Conservation (phyloP, 208 protist genomes). For the Porcisia hertigi region DNA sequence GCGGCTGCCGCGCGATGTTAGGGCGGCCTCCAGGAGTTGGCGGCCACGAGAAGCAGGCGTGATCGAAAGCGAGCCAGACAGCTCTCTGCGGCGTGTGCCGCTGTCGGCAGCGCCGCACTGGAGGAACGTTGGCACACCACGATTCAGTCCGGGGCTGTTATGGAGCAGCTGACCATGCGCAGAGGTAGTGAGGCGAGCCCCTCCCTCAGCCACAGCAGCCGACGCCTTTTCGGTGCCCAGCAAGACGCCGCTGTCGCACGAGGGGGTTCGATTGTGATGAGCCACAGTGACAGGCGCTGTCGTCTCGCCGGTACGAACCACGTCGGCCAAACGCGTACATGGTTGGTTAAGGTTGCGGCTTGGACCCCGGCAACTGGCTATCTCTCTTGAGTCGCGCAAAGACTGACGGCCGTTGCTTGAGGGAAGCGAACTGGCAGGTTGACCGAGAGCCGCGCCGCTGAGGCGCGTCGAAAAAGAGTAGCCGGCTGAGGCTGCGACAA, state of each 20-base stretch:
- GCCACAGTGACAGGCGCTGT: neutral
- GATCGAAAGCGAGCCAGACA: neutral
- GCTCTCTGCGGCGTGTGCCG: neutral
- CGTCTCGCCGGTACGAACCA: neutral
- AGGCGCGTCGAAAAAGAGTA: constrained; percentile 20
- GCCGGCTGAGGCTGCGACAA: neutral
- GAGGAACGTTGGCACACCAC: constrained; percentile 19
- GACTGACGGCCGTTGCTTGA: constrained; percentile 24
- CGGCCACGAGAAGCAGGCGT: constrained; percentile 18
- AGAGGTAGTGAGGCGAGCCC: neutral
- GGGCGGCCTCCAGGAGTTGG: constrained; percentile 30
- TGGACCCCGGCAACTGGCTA: neutral
- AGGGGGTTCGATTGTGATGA: neutral
- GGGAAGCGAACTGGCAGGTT: constrained; percentile 14
- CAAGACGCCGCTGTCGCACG: constrained; percentile 12
- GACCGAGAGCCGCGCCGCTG: constrained; percentile 7
- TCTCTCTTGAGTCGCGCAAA: neutral
- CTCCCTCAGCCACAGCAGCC: neutral
- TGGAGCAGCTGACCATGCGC: neutral
- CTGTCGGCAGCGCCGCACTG: constrained; percentile 6
- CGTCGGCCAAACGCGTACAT: neutral
- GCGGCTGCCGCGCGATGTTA: constrained; percentile 21
- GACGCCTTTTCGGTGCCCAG: neutral
- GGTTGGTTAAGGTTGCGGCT: neutral
- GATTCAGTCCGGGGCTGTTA: constrained; percentile 1